These are phyloP conservation scores for Trametes pubescens DNA, from an alignment of 1,284 basidiomycete genomes.

Conservation along the genomic window DNA sequence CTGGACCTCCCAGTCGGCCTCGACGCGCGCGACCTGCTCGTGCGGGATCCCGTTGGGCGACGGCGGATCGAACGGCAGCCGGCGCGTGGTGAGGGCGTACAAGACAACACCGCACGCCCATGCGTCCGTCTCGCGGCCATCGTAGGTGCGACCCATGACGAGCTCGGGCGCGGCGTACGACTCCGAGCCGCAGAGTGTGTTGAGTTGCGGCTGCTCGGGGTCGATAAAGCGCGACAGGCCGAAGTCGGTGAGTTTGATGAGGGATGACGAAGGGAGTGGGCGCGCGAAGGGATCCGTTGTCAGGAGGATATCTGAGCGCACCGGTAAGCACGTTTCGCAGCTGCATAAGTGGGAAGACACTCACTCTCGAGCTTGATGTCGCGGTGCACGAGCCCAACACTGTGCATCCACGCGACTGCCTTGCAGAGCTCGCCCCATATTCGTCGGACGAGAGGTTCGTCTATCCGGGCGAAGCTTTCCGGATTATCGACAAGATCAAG, in stretches of 20 bases:
- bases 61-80: conserved; percentile 69
- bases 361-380: conserved; percentile 95
- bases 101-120: conserved; percentile 94
- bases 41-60: conserved; percentile 16
- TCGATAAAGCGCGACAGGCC: conserved; percentile 90
- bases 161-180: conserved; percentile 94
- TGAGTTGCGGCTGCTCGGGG: conserved; percentile 72
- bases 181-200: conserved; percentile 90
- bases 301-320: conserved; percentile 59
- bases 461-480: conserved; percentile 55
- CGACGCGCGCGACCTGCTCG: conserved; percentile 16
- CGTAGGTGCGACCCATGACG: conserved; percentile 75
- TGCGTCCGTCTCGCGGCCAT: conserved; percentile 87
- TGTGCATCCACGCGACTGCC: conserved; percentile 92
- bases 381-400: conserved; percentile 86
- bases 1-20: conserved; percentile 27
- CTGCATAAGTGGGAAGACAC: conserved; percentile 44
- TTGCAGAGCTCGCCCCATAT: conserved; percentile 84
- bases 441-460: conserved; percentile 70
- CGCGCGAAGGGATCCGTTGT: conserved; percentile 48
- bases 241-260: conserved; percentile 92
- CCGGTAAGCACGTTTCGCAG: conserved; percentile 15
- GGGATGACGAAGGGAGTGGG: conserved; percentile 57
- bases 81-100: conserved; percentile 82
- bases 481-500: conserved; percentile 81